Conservation (phyloP, 352 stramenopile genomes). For the Stramenopiles sp. region DNA sequence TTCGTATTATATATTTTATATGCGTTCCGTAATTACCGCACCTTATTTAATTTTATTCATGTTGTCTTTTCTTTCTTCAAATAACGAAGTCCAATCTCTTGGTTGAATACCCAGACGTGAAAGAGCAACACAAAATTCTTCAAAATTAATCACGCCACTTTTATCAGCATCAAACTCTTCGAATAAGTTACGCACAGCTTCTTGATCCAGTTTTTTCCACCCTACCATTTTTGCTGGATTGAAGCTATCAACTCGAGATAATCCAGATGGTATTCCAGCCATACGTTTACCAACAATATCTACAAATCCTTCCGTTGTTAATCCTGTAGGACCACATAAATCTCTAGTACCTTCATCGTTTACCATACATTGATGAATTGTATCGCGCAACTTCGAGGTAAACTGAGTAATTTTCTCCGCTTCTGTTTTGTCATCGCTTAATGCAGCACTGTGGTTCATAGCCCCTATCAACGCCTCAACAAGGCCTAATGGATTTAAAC, state of each 20-base stretch:
- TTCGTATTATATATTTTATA: no score
- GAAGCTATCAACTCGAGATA: constrained; percentile 16
- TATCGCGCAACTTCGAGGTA: constrained; percentile 32
- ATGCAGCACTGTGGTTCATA: constrained; percentile 33
- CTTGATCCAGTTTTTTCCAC: constrained; percentile 27
- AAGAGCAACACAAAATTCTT: no score
- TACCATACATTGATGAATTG: constrained; percentile 55
- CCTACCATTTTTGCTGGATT: constrained; percentile 26
- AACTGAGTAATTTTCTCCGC: constrained; percentile 28
- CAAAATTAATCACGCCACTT: constrained; percentile 43
- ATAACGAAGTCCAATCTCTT: no score
- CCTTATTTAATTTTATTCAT: no score
- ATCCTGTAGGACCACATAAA: constrained; percentile 45
- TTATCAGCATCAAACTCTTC: constrained; percentile 44
- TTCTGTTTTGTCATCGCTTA: not conserved
- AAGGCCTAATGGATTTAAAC: constrained; percentile 51
- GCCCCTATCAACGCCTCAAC: constrained; percentile 53
- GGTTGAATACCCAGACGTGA: no score
- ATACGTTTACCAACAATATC: constrained; percentile 45
- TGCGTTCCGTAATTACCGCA: no score
- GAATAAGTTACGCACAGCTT: constrained; percentile 39
- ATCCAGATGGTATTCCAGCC: constrained; percentile 31
- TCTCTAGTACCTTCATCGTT: constrained; percentile 54
- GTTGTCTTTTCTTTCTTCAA: no score
- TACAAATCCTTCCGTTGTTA: constrained; percentile 55